Evolutionary conservation across 495 filamentous ascomycete genomes (phyloP).

Genomic region (Aspergillus affinis): DNA sequence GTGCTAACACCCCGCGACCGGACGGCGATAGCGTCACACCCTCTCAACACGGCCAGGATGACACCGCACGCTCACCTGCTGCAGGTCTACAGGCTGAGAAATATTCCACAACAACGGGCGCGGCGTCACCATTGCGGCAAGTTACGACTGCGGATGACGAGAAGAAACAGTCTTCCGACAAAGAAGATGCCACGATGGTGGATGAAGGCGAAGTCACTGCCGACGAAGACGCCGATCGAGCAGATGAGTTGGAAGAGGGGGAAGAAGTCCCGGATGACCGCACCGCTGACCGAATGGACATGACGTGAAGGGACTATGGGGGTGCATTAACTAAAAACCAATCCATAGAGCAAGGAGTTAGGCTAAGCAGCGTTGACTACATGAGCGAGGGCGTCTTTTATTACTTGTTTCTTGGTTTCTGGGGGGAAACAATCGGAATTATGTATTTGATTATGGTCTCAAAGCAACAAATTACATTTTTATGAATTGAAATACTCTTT

Average conservation of each 20-base stretch:
- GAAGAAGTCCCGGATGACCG: slow-evolving; percentile 52
- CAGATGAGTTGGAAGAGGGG: slow-evolving; percentile 48
- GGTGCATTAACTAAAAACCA: slow-evolving; percentile 1
- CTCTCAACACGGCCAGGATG: slow-evolving; percentile 48
- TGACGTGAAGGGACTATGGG: slow-evolving; percentile 33
- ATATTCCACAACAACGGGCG: slow-evolving; percentile 21
- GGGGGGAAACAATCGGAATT: background rate
- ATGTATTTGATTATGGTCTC: background rate
- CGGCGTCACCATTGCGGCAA: slow-evolving; percentile 44
- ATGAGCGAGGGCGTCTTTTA: slow-evolving; percentile 17
- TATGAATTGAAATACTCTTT: background rate
- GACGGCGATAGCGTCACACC: slow-evolving; percentile 52
- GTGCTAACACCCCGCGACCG: slow-evolving; percentile 65
- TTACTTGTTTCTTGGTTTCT: background rate
- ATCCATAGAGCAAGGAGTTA: slow-evolving; percentile 38
- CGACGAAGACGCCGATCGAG: slow-evolving; percentile 37
- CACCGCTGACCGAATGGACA: slow-evolving; percentile 69
- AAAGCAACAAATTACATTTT: background rate
- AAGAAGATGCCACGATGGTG: slow-evolving; percentile 56
- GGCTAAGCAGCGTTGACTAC: slow-evolving; percentile 29
- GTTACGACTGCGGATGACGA: slow-evolving; percentile 32
- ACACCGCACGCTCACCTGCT: slow-evolving; percentile 36
- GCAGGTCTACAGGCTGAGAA: slow-evolving; percentile 38
- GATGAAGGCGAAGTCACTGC: slow-evolving; percentile 64
- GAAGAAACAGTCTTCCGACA: slow-evolving; percentile 35